Base-by-base conservation (phyloP, 805 yeast genomes). In the Jamesozyma piceae region DNA sequence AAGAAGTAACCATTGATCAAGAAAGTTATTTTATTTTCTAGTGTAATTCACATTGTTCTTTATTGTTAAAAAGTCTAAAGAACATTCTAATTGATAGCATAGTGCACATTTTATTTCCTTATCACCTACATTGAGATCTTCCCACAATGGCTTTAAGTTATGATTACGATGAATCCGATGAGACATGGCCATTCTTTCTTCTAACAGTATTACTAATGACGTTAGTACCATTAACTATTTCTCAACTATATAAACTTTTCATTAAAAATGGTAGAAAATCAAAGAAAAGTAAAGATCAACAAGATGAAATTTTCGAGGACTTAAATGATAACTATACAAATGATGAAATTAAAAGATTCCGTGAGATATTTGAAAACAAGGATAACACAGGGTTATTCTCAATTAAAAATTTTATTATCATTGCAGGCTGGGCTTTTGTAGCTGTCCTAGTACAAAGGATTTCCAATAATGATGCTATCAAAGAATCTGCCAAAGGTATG, bases 101-200 rank as follows among this genome's bases (percentile, higher is more conserved):
- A 24, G 28, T 24, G 28, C 11, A 11, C 28, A 11, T 24, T 8
- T 24, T 24, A 11, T 24, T 11, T 24, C n/a, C n/a, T n/a, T n/a
- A n/a, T n/a, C n/a, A n/a, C n/a, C 11, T 24, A 11, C 11, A 24
- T 24, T 24, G 28, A 24, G 11, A 24, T 11, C 28, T 24, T 24
- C 11, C 6, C 15, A 38, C 27, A 30, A 62, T 62, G 66, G 58
- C 65, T n/a, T 52, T 52, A 36, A 58, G 51, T 47, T 63, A 63
- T 41, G 65, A 63, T 44, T 88, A 88, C 62, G 97, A 88, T 66
- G 96, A 88, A 60, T 77, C 78, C 47, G 80, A 89, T 39, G 92
- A 85, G 54, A 86, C 92, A 2, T 88, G 96, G 95, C 97, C 97
- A 33, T 87, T 80, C 60, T 89, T 89, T 57, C 75, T 82, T 41